Base-by-base conservation (phyloP, 495 filamentous ascomycete genomes). In the Penicillium pulvis region DNA sequence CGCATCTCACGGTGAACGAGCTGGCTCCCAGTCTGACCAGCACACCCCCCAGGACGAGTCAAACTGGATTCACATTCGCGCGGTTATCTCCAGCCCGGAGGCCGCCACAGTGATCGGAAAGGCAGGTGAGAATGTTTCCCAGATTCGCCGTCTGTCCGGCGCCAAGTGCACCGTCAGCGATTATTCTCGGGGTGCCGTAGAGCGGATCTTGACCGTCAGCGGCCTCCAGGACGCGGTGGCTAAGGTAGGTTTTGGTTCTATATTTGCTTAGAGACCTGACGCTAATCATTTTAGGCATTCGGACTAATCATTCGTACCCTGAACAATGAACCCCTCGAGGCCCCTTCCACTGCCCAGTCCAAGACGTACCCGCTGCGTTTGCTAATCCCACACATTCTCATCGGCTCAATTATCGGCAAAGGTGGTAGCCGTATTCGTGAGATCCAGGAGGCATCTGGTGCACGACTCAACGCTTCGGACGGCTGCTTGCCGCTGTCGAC, bases 141-240 rank as follows among this genome's bases (percentile, higher is more conserved):
- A 92, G 72, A 97, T 98, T 62, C 86, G 94, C 57, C 88, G 87
- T 68, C 79, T 92, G 79, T 95, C 95, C 10, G 90, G 89, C 63
- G 94, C 94, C 61, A 98, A 97, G 77, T 98, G 94, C 79, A 98
- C 95, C 33, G 92, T 98, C 61, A 97, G 92, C 78, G 94, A 98
- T 71, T 98, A 98, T 68, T 87, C 93, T 66, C 90, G 95, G 65
- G 94, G 94, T 61, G 93, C 94, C 35, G 92, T 97, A 28, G 94
- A 98, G 75, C 88, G 94, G 69, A 97, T 98, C 62, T 78, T 98
- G 67, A 98, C 94, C 31, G 95, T 98, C 53, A 97, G 92, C 75
- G 94, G 94, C 56, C 84, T 87, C 57, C 93, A 97, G 55, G 94
- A 98, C 78, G 92, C 92, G 57, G 92, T 93, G 64, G 95, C 94